Evolutionary conservation across 169 alveolate genomes (phyloP), one percentile per base, ranked within the genome.

Genomic region (Eimeria falciformis): DNA sequence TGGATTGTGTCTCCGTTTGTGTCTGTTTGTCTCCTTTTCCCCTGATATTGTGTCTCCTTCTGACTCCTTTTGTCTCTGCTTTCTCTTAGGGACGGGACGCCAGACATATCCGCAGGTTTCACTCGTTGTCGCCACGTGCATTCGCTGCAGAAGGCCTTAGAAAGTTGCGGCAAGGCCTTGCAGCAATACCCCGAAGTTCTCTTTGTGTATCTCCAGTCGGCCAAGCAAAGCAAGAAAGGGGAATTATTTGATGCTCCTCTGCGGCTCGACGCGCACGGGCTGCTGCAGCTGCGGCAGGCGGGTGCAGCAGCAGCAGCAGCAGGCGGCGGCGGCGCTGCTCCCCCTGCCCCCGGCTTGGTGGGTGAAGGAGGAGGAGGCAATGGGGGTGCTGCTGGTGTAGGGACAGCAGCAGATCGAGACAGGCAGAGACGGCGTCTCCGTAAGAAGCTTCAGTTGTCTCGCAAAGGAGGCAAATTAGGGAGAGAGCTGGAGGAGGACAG

Each of bases 201-300:
- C 47, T 97, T 97, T 78, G 95, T 96, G 84, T 97, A 97, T 62
- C 95, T 96, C 75, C 94, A 95, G 62, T 97, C 97, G 33, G 95
- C 96, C 45, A 96, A 96, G 79, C 97, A 95, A 92, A 95, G 97
- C n/a, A 96, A 96, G 87, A 96, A 96, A 93, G 98, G 98, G 45
- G 98, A 97, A 78, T 85, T 97, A 37, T 96, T 97, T 86, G 98
- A 97, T 69, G 97, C 97, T 7, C 98, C 98, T 25, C 93, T 97
- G 93, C 93, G 97, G 68, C 78, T 97, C 14, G 98, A 97, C 55
- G 96, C 97, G 73, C 95, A 97, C 25, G 87, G 90, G 47, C 90
- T 96, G n/a, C 89, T 94, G 25, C 94, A 94, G 84, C 66, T 53
- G 66, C 68, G 45, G 33, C 53, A 25, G 58, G 43, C n/a, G 50